Evolutionary conservation across 306 rosid genomes (phyloP).

Genomic region (Acacia confusa): DNA sequence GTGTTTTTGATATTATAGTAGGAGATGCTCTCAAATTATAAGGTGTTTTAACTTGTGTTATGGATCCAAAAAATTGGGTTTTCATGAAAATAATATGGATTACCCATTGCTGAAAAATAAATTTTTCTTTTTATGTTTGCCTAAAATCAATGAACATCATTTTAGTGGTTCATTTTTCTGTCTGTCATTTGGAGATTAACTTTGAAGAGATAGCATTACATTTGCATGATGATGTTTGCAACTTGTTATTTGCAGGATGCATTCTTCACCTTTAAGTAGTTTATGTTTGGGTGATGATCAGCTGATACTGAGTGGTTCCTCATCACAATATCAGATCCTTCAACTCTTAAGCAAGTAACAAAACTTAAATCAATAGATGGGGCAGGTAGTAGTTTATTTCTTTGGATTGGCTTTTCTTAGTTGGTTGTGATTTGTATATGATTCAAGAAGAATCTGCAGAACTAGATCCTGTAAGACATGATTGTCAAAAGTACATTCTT

Average conservation of each 20-base stretch:
- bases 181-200: slow-evolving; percentile 23
- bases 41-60: slow-evolving; percentile 45
- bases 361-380: slow-evolving; percentile 54
- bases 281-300: slow-evolving; percentile 75
- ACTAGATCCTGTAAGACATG: too few species aligned
- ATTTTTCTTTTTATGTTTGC: background rate
- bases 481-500: background rate
- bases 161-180: slow-evolving; percentile 2
- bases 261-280: slow-evolving; percentile 63
- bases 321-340: slow-evolving; percentile 63
- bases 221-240: slow-evolving; percentile 20
- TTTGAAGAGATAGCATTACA: slow-evolving; percentile 23
- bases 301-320: slow-evolving; percentile 73
- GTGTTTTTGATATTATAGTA: slow-evolving; percentile 86
- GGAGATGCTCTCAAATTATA: slow-evolving; percentile 75
- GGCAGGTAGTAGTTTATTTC: slow-evolving; percentile 55
- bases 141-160: background rate
- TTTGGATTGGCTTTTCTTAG: slow-evolving; percentile 6
- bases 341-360: slow-evolving; percentile 53
- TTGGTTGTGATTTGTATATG: background rate
- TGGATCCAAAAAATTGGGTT: background rate
- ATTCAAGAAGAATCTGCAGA: background rate
- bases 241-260: slow-evolving; percentile 65
- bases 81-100: slow-evolving; percentile 1
- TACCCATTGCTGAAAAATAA: background rate